Conservation (phyloP, 129 eudicot species). For the Flaveria brownii region DNA sequence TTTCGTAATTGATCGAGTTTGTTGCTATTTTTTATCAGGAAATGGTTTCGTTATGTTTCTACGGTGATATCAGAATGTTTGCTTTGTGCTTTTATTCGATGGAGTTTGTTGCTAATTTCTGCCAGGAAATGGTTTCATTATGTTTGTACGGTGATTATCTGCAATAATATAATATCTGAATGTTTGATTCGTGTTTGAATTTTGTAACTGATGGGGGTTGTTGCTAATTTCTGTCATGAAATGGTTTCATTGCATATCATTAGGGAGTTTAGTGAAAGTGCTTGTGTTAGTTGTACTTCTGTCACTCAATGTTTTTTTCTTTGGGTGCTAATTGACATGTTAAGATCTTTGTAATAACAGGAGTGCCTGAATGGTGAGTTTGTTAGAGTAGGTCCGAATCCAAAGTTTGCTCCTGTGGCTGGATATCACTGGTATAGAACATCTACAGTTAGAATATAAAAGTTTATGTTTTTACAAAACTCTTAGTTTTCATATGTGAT, state of each 20-base stretch:
- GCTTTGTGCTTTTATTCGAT: background rate
- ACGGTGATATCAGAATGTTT: background rate
- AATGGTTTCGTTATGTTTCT: background rate
- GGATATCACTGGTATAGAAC: constrained; percentile 75
- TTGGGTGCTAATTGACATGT: constrained; percentile 19
- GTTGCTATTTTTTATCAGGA: background rate
- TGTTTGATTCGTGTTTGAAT: background rate
- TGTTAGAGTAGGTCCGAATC: constrained; percentile 96
- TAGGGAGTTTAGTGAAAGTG: background rate
- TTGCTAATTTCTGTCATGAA: background rate
- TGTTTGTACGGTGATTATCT: background rate
- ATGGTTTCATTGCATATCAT: background rate
- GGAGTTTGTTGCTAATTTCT: background rate
- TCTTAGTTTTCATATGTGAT: background rate
- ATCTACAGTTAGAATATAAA: background rate
- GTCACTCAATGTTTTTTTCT: background rate
- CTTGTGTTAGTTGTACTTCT: background rate
- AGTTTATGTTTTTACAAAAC: background rate
- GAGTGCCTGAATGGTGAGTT: constrained; percentile 96
- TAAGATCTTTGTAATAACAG: constrained; percentile 42
- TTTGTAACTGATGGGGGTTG: background rate
- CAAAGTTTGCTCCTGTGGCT: constrained; percentile 90
- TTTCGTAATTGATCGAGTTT: background rate
- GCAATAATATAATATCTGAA: background rate
- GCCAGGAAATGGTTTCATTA: background rate